Percentiles rank a stretch among this genome's conserved stretches.
phyloP scores from a whole-genome alignment of 2,329 filamentous ascomycete genomes.

The Colletotrichum horii region DNA sequence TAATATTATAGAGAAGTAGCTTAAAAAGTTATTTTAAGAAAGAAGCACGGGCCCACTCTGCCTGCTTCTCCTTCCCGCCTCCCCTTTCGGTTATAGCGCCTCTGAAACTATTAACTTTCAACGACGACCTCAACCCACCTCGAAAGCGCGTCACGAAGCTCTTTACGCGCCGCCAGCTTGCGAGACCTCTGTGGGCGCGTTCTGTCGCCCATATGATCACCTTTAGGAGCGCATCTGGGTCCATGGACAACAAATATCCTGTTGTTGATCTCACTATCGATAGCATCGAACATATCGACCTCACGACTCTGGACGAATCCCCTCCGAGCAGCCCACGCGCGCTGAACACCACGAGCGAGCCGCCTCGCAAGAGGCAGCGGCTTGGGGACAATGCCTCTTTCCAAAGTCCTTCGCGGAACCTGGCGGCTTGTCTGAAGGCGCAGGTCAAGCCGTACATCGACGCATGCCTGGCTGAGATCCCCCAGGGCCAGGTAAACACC shows the following conservation, averaged over 20 bases:
- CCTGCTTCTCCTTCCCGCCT: neutral
- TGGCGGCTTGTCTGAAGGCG: conserved; percentile 30
- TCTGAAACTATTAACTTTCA: neutral
- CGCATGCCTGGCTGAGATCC: conserved; percentile 27
- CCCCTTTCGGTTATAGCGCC: neutral
- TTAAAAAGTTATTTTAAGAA: neutral
- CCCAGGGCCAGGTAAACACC: conserved; percentile 25
- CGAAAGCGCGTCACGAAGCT: neutral
- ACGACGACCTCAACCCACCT: neutral
- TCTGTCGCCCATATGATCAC: neutral
- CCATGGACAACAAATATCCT: neutral
- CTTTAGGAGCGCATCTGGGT: neutral
- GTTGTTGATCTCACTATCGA: conserved; percentile 12
- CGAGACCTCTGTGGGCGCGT: neutral
- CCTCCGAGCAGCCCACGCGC: conserved; percentile 8
- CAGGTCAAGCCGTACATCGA: conserved; percentile 39
- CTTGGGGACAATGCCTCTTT: conserved; percentile 23
- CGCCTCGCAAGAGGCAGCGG: conserved; percentile 36
- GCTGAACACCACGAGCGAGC: conserved; percentile 17
- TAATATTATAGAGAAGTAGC: neutral
- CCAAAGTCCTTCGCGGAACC: conserved; percentile 5
- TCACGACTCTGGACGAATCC: conserved; percentile 24
- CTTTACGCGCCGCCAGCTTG: neutral
- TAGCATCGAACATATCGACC: conserved; percentile 30
- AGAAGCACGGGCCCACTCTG: neutral